phyloP scores from a whole-genome alignment of 129 eudicot genomes.

The sunflower (Helianthus annuus) region HanXRQr2.0-SUNRISE NC_035448.2:98949753-98950252 shows the following conservation, averaged over 20 bases:
- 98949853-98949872: background rate
- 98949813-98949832: background rate
- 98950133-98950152: constrained; percentile 46
- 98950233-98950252: constrained; percentile 28
- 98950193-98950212: constrained; percentile 44
- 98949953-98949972: background rate
- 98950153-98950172: constrained; percentile 34
- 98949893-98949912: no score
- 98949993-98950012: background rate
- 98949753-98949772: background rate
- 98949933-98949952: background rate
- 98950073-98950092: constrained; percentile 26
- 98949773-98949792: background rate
- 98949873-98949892: background rate
- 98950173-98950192: constrained; percentile 38
- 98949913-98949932: background rate
- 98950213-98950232: constrained; percentile 37
- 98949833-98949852: background rate
- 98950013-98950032: constrained; percentile 22
- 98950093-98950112: constrained; percentile 32
- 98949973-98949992: constrained; percentile 12
- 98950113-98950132: constrained; percentile 10
- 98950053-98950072: constrained; percentile 14
- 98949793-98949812: background rate
- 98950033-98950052: constrained; percentile 21